phyloP scores from a whole-genome alignment of 192 early-diverging fungal species.

The Coemansia sp. region DNA sequence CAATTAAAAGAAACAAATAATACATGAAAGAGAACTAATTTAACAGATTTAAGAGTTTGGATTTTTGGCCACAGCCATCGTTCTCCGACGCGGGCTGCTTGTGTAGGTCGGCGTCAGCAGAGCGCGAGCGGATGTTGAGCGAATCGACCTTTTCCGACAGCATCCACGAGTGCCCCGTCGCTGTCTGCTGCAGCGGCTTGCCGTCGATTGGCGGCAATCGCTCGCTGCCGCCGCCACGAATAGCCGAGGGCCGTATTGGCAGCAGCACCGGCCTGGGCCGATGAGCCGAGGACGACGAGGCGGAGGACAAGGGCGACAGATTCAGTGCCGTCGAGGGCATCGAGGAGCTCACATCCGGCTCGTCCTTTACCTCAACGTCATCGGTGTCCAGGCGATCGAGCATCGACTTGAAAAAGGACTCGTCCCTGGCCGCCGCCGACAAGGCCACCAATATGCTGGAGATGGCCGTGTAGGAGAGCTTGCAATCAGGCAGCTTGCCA shows the following conservation, averaged over 20 bases:
- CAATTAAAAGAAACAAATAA: constrained; percentile 12
- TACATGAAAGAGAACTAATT: constrained; percentile 18
- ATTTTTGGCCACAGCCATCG: background rate
- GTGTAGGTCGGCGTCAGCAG: background rate
- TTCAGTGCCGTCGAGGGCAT: background rate
- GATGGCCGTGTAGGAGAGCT: constrained; percentile 32
- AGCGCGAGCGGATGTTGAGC: background rate
- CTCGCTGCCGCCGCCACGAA: background rate
- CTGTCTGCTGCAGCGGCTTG: background rate
- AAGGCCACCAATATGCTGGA: constrained; percentile 30
- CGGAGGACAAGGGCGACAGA: no score
- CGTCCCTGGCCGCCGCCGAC: constrained; percentile 30
- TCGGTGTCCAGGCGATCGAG: constrained; percentile 6
- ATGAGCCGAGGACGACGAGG: no score
- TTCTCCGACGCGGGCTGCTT: background rate
- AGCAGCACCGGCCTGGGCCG: background rate
- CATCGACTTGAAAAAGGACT: constrained; percentile 30
- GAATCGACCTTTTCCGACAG: background rate
- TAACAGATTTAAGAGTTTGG: constrained; percentile 24
- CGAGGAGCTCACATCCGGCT: background rate
- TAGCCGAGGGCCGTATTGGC: background rate
- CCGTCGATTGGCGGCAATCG: background rate
- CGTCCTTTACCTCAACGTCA: background rate
- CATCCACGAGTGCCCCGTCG: background rate
- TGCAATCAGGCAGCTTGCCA: constrained; percentile 17